Evolutionary conservation across 768 basidiomycete species (phyloP).

Genomic region (Termitomyces heimii): DNA sequence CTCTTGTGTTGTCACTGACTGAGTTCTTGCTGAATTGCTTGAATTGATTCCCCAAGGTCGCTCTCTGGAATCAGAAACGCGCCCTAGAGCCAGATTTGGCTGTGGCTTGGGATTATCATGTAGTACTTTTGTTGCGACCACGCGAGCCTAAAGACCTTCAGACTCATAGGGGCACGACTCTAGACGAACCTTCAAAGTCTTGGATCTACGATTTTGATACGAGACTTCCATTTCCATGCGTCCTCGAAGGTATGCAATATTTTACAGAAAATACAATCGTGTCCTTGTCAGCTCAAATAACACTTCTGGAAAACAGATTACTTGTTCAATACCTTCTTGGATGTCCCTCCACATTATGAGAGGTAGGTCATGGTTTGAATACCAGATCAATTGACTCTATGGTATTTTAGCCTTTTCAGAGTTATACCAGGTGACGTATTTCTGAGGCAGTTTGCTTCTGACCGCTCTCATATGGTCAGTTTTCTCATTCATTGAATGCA

Average conservation of each 20-base stretch:
- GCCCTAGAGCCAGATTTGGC: conserved; percentile 25
- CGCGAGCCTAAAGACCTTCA: conserved; percentile 4
- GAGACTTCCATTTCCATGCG: conserved; percentile 42
- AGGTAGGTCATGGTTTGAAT: conserved; percentile 29
- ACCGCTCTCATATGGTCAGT: conserved; percentile 70
- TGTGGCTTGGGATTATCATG: conserved; percentile 76
- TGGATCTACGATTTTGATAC: conserved; percentile 76
- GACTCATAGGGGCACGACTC: neutral
- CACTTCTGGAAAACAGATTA: conserved; percentile 34
- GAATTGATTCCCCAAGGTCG: conserved; percentile 38
- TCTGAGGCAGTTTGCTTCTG: conserved; percentile 62
- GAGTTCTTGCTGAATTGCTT: neutral
- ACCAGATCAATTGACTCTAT: neutral
- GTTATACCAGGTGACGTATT: conserved; percentile 47
- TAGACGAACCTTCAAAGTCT: neutral
- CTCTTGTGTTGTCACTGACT: neutral
- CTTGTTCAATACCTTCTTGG: conserved; percentile 36
- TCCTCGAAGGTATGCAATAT: conserved; percentile 36
- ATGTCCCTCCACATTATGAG: conserved; percentile 29
- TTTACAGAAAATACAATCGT: neutral
- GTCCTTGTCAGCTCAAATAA: neutral
- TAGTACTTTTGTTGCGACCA: conserved; percentile 48
- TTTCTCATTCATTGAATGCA: neutral
- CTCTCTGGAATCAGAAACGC: conserved; percentile 56
- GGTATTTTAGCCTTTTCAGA: conserved; percentile 47